Evolutionary conservation across 805 yeast genomes (phyloP).

Genomic region (Ogataea chonburiensis): DNA sequence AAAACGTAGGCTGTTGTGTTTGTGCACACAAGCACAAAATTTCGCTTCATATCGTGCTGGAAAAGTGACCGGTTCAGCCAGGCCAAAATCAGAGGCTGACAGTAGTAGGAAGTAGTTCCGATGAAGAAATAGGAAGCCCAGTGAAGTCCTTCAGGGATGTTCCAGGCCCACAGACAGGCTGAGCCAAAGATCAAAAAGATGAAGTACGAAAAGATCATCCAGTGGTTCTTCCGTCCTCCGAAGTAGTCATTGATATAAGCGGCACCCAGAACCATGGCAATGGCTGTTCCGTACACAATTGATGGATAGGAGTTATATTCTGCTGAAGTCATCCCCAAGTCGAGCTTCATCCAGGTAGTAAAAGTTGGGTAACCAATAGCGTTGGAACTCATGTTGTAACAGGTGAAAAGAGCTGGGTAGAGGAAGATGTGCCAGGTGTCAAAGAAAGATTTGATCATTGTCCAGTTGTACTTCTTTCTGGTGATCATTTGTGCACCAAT

Average conservation of each 20-base stretch:
- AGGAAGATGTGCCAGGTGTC: constrained; percentile 49
- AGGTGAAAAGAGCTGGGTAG: constrained; percentile 42
- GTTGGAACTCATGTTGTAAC: constrained; percentile 37
- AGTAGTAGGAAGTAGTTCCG: constrained; percentile 49
- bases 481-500: constrained; percentile 44
- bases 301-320: constrained; percentile 45
- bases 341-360: constrained; percentile 43
- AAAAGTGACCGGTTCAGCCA: constrained; percentile 52
- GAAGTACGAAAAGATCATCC: constrained; percentile 40
- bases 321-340: constrained; percentile 31
- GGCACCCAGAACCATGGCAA: constrained; percentile 36
- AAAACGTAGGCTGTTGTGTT: constrained; percentile 44
- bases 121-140: constrained; percentile 51
- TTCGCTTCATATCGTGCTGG: constrained; percentile 44
- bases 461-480: constrained; percentile 40
- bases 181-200: constrained; percentile 42
- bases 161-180: constrained; percentile 45
- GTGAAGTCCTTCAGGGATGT: constrained; percentile 46
- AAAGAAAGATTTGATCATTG: constrained; percentile 39
- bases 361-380: constrained; percentile 42
- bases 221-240: constrained; percentile 38
- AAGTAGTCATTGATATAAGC: constrained; percentile 40
- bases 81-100: constrained; percentile 55
- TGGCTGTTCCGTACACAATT: constrained; percentile 39
- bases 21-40: constrained; percentile 39